phyloP scores from a whole-genome alignment of 768 basidiomycete species.

The Cyclocybe aegerita region DNA sequence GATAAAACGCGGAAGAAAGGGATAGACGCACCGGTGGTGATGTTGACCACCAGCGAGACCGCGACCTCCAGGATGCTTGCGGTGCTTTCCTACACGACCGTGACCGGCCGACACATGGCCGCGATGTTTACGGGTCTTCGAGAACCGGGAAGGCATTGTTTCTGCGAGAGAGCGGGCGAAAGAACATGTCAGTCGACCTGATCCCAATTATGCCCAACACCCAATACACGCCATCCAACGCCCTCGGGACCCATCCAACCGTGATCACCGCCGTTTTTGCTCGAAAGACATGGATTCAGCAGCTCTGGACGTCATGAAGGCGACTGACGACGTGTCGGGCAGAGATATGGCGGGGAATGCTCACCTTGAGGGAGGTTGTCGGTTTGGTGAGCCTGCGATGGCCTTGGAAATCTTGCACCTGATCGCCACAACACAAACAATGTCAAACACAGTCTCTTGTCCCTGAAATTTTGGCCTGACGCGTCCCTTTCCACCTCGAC shows the following conservation, averaged over 20 bases:
- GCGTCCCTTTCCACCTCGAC: constrained; percentile 4
- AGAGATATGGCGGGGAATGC: constrained; percentile 33
- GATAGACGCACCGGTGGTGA: constrained; percentile 84
- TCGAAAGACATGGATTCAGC: constrained; percentile 19
- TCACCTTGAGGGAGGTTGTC: constrained; percentile 66
- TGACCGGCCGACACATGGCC: constrained; percentile 99
- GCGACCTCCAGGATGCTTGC: constrained; percentile 99
- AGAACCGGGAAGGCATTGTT: constrained; percentile 91
- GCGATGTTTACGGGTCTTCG: constrained; percentile 98
- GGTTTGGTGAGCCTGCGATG: constrained; percentile 37
- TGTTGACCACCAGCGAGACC: constrained; percentile 99
- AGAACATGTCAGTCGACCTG: constrained; percentile 16
- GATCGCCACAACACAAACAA: constrained; percentile 29
- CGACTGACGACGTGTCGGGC: constrained; percentile 9
- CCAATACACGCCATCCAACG: constrained; percentile 47
- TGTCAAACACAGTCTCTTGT: constrained; percentile 22
- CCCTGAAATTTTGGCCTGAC: constrained; percentile 4
- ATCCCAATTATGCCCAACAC: constrained; percentile 5
- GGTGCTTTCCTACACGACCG: constrained; percentile 99
- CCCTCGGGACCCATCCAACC: constrained; percentile 37
- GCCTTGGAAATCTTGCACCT: constrained; percentile 19
- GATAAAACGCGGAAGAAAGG: not conserved
- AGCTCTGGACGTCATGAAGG: constrained; percentile 13
- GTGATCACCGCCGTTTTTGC: constrained; percentile 25
- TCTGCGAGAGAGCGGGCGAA: constrained; percentile 23